Evolutionary conservation across 2,329 filamentous ascomycete species (phyloP), one percentile per base, ranked within the genome.

Genomic region (Xylariaceae sp.): DNA sequence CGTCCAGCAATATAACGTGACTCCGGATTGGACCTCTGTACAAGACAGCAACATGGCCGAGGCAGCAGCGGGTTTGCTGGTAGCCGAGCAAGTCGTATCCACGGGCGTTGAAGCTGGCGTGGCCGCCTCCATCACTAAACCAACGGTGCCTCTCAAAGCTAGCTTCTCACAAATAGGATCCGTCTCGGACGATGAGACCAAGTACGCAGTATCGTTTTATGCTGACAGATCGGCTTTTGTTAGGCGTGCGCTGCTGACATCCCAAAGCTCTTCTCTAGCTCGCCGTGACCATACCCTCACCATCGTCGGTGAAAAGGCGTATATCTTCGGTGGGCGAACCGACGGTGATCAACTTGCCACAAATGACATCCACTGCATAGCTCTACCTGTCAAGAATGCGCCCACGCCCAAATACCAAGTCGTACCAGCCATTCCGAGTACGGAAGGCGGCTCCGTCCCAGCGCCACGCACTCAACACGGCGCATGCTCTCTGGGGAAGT

Each of bases 301-400:
- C 3, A 58, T 74, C 31, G 62, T 78, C 46, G 69, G 68, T 42
- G 66, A 69, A 36, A 69, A 70, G 46, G 72, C 72, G 19, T 76
- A 76, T 52, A 68, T 78, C 37, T 76, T 76, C 45, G 73, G 74
- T 5, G 74, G 74, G 36, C 63, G 68, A 50, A 57, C 49, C 1
- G 51, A 56, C 30, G 52, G 50, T 28, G 51, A 63, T 44, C 44
- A 61, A 41, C 59, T 74, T 17, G 71, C 70, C 21, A 63, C 66
- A 38, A 71, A 71, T 51, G 65, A 68, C 37, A 66, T 78, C 34
- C 69, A 76, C 48, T 65, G 70, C 15, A 55, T 78, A 36, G 69
- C 73, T 9, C 53, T 78, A 2, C 69, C 73, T 1, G 61, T 63
- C 9, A 61, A 62, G 8, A 63, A 62, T n/a, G 59, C 36, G 23